phyloP scores from a whole-genome alignment of 2,329 filamentous ascomycete species.

The Penicillium sp. region DNA sequence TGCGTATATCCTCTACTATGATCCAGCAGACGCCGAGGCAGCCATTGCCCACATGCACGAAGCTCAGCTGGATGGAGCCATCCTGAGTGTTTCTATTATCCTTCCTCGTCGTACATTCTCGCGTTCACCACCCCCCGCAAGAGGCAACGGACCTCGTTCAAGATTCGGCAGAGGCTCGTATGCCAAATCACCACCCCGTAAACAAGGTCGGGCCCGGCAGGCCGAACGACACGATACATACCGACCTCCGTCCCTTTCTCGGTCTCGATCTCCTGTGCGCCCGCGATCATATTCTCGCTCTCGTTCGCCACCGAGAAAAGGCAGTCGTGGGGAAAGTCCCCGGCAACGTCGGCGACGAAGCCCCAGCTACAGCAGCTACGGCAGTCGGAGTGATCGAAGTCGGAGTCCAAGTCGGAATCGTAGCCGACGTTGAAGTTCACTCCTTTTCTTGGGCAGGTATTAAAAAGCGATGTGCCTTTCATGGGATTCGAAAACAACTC shows the following conservation, averaged over 20 bases:
- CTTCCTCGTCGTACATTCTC: conserved; percentile 78
- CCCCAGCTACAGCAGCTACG: conserved; percentile 59
- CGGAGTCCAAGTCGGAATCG: conserved; percentile 46
- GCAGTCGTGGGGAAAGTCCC: conserved; percentile 32
- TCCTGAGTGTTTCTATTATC: conserved; percentile 82
- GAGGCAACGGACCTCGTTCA: conserved; percentile 53
- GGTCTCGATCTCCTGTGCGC: conserved; percentile 35
- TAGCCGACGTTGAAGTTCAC: conserved; percentile 18
- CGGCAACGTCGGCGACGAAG: conserved; percentile 48
- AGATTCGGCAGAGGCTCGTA: conserved; percentile 28
- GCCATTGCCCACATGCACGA: conserved; percentile 98
- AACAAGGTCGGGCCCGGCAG: conserved; percentile 36
- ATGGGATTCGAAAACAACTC: too few relatives aligned
- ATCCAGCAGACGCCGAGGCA: conserved; percentile 71
- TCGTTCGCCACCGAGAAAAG: conserved; percentile 38
- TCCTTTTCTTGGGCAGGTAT: not conserved
- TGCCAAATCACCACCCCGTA: conserved; percentile 32
- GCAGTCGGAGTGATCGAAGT: conserved; percentile 48
- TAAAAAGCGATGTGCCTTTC: too few relatives aligned
- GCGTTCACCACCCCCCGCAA: conserved; percentile 65
- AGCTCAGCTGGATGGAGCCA: conserved; percentile 78
- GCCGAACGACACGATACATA: conserved; percentile 52
- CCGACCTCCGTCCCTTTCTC: conserved; percentile 55
- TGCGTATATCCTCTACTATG: conserved; percentile 80
- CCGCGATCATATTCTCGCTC: conserved; percentile 40